Evolutionary conservation across 345 rosid genomes (phyloP), one percentile per base, ranked within the genome.

Genomic region (Eutrema yunnanense): DNA sequence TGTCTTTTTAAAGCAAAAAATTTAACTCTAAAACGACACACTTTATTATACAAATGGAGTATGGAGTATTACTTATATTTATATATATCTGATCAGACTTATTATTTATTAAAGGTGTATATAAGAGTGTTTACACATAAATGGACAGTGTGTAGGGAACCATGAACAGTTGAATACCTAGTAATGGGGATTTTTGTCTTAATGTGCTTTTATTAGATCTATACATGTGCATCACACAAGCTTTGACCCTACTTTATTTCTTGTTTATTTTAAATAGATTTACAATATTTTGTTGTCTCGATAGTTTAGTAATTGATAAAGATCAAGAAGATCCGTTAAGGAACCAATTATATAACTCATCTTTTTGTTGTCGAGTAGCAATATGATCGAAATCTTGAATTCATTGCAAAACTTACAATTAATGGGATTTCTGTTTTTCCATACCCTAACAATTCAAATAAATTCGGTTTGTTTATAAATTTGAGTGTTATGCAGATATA

Each of bases 161-260:
- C 44, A 12, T 69, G 65, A 44, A 46, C 65, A 69, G 73, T 34
- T 19, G 34, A 69, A 57, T 26, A 69, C 65, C 73, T 69, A 69
- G 73, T 69, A 57, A 19, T 36, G 54, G 64, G 11, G 47, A 46
- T 56, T 44, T 69, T 57, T 69, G 47, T 69, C 65, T 57, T 46
- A 33, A 34, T 57, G 14, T 46, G 19, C 64, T 69, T 56, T 56
- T 33, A 26, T 56, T 56, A 33, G 30, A 67, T 66, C 27, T 53
- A 53, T 67, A 10, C 72, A 55, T 67, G 51, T 67, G 62, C 55
- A 44, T 56, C 29, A 69, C 43, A 55, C n/a, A 54, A 54, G 44
- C 44, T 44, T 57, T 19, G 46, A 29, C 64, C 44, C 73, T 44
- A 43, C 44, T 40, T 40, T 10, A 43, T 32, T 7, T 43, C 32